Conservation (phyloP, 163 green algal species). For the Prototheca stagnorum region DNA sequence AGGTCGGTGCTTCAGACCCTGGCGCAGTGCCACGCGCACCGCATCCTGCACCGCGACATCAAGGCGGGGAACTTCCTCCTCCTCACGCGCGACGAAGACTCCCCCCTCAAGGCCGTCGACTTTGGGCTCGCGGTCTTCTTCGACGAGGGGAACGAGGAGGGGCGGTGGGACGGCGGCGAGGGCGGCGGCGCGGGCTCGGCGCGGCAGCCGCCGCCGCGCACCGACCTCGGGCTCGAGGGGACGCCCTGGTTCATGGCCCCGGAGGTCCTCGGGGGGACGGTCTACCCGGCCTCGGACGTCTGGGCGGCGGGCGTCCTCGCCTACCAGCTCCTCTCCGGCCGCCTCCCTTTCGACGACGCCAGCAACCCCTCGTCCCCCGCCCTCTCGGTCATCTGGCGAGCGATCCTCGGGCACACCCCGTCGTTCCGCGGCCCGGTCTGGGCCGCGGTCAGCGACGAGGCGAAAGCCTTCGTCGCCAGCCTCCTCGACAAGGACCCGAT, state of each 20-base stretch:
- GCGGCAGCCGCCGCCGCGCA: too few species aligned
- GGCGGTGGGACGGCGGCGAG: too few species aligned
- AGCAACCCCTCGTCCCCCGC: conserved; percentile 40
- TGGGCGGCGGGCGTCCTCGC: conserved; percentile 76
- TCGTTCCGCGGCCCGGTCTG: conserved; percentile 43
- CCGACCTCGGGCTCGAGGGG: conserved; percentile 67
- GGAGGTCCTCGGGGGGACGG: conserved; percentile 56
- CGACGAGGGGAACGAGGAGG: conserved; percentile 37
- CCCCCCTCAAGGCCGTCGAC: conserved; percentile 79
- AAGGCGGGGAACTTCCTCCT: conserved; percentile 91
- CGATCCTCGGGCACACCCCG: conserved; percentile 60
- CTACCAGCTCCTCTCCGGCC: conserved; percentile 66
- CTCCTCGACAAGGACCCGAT: conserved; percentile 63
- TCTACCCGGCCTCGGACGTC: conserved; percentile 57
- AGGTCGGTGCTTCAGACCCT: conserved; percentile 63
- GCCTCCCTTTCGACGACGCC: conserved; percentile 74
- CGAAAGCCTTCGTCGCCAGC: conserved; percentile 58
- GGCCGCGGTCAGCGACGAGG: conserved; percentile 54
- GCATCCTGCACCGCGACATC: conserved; percentile 79
- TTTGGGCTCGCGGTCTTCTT: conserved; percentile 68
- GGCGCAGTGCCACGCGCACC: conserved; percentile 67
- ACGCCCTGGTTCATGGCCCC: conserved; percentile 71
- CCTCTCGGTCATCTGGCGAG: conserved; percentile 52
- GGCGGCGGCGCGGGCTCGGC: conserved; percentile 42
- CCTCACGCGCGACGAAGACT: conserved; percentile 39